Conservation (phyloP, 805 yeast species). For the Kregervanrija fluxuum region DNA sequence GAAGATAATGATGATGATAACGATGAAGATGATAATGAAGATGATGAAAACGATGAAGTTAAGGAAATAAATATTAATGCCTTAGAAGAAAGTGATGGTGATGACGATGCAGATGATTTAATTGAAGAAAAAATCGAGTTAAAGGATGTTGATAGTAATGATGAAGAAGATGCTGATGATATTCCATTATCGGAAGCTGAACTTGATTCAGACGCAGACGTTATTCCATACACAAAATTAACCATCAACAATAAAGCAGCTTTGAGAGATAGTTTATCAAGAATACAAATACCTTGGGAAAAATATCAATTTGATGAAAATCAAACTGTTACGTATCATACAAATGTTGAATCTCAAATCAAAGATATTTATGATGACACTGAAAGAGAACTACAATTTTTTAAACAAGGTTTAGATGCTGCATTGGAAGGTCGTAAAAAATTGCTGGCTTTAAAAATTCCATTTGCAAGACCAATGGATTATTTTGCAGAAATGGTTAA, state of each 20-base stretch:
- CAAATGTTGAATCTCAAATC: conserved; percentile 55
- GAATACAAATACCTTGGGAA: conserved; percentile 58
- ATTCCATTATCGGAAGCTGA: conserved; percentile 88
- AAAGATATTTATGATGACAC: conserved; percentile 93
- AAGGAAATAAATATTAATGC: conserved; percentile 24
- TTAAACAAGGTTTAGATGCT: conserved; percentile 88
- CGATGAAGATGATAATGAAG: conserved; percentile 28
- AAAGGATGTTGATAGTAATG: conserved; percentile 15
- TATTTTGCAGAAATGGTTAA: conserved; percentile 98
- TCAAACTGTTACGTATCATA: conserved; percentile 59
- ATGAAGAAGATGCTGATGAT: conserved; percentile 65
- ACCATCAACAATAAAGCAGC: conserved; percentile 89
- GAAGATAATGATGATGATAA: conserved; percentile 17
- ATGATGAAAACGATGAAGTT: conserved; percentile 25
- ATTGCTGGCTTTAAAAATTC: conserved; percentile 62
- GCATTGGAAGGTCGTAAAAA: conserved; percentile 64
- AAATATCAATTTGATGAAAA: conserved; percentile 78
- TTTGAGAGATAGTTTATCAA: conserved; percentile 56
- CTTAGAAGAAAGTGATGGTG: conserved; percentile 36
- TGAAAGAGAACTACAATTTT: conserved; percentile 90
- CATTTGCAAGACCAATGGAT: conserved; percentile 89
- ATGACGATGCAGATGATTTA: conserved; percentile 25
- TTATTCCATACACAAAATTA: conserved; percentile 84
- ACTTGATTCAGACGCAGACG: conserved; percentile 88
- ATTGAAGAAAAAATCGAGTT: conserved; percentile 13